Evolutionary conservation across 495 filamentous ascomycete genomes (phyloP).

Genomic region (Lasiosphaeriaceae sp.): DNA sequence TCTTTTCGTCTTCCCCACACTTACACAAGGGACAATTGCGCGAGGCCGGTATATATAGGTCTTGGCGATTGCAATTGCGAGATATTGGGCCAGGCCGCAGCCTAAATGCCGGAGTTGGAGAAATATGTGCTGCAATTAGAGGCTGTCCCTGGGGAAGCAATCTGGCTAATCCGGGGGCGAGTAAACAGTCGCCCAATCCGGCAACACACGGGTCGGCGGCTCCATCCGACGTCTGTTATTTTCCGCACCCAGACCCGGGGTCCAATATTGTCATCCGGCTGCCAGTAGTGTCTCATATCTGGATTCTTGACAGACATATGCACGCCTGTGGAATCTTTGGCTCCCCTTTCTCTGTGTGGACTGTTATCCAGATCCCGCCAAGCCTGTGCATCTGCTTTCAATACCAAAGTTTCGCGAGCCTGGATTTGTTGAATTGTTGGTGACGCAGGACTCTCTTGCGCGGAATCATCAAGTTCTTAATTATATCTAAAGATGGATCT

Average conservation of each 20-base stretch:
- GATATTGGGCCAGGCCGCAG: slow-evolving; percentile 12
- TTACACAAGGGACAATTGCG: not conserved
- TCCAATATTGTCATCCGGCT: not conserved
- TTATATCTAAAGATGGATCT: no score
- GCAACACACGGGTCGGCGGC: slow-evolving; percentile 4
- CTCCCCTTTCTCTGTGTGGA: no score
- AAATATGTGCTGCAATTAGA: not conserved
- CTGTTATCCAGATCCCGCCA: no score
- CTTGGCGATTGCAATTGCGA: slow-evolving; percentile 10
- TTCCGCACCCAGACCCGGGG: not conserved
- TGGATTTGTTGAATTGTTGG: no score
- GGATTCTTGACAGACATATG: no score
- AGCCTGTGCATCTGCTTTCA: no score
- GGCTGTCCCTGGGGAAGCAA: not conserved
- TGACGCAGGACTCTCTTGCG: no score
- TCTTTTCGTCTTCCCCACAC: slow-evolving; percentile 1
- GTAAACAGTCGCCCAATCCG: slow-evolving; percentile 2
- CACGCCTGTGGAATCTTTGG: no score
- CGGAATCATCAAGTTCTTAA: no score
- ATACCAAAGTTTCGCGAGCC: no score
- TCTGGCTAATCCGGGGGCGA: slow-evolving; percentile 9
- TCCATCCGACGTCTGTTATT: slow-evolving; percentile 3
- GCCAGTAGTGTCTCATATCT: not conserved
- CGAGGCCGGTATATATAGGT: slow-evolving; percentile 9
- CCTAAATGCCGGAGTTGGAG: slow-evolving; percentile 12